These are phyloP conservation scores for Arctium lappa DNA, from an alignment of 129 eudicot species.

Conservation along the genomic window DNA sequence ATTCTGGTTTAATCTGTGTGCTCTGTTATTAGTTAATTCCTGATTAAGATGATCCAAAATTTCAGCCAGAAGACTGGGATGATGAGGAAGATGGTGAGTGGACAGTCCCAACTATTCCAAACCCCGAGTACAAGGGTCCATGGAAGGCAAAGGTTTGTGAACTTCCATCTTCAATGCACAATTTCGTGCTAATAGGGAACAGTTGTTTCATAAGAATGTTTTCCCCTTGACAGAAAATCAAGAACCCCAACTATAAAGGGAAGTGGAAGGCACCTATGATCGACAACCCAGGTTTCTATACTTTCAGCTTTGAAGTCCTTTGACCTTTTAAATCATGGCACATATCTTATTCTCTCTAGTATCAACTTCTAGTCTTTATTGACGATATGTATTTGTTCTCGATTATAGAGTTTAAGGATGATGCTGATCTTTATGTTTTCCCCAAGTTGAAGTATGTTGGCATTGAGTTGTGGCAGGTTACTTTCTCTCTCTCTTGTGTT, in stretches of 20 bases:
- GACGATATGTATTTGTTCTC: not conserved
- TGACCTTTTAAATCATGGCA: not conserved
- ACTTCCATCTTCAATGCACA: not conserved
- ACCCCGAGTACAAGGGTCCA: conserved; percentile 84
- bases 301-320: not conserved
- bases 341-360: not conserved
- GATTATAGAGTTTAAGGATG: conserved; percentile 69
- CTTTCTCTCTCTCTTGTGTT: not conserved
- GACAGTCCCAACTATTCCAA: conserved; percentile 71
- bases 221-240: conserved; percentile 43
- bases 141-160: conserved; percentile 65
- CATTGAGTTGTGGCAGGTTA: conserved; percentile 79
- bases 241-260: conserved; percentile 80
- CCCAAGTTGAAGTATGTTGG: conserved; percentile 74
- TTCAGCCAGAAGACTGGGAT: conserved; percentile 96
- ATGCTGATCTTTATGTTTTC: conserved; percentile 63
- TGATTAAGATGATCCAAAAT: conserved; percentile 1
- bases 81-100: conserved; percentile 89
- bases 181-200: not conserved
- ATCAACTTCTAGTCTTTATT: not conserved
- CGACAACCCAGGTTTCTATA: conserved; percentile 65
- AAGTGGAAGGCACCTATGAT: conserved; percentile 88
- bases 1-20: conserved; percentile 3
- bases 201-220: not conserved
- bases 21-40: conserved; percentile 8